Evolutionary conservation across 805 yeast genomes (phyloP), one percentile per base, ranked within the genome.

Genomic region (Zygosaccharomyces bailii): DNA sequence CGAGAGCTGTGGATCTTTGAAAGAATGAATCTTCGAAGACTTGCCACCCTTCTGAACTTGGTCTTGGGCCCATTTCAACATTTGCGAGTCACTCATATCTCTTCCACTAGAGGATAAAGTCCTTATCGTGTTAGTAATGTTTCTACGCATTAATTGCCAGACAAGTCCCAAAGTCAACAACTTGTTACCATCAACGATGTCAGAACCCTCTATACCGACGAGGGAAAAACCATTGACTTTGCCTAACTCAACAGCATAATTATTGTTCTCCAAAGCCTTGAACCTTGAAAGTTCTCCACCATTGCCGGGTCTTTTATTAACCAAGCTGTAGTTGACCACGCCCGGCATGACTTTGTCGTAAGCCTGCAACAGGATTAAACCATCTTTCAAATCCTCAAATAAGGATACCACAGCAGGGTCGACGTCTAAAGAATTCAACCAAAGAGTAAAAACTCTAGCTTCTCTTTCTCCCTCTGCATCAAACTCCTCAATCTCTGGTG

Each of bases 401-500:
- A 93, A 71, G 11, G 85, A 81, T 40, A 88, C 88, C 48, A 93
- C 91, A 19, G 96, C 86, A 20, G 98, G 97, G 51, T 90, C 93
- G 11, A 93, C 98, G 54, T 93, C 98, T 58, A 93, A 76, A 1
- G 96, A 88, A 69, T 93, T 93, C 62, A 93, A 79, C 99, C 99
- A 93, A 60, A 93, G 72, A 4, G 99, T 93, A 70, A 93, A 93
- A 9, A 93, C 99, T 67, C 99, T 80, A 2, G 99, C 99, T 71
- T 93, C 99, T 71, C 99, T 86, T 71, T 93, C 99, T 51, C 99
- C 99, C 70, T 93, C 99, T 19, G 99, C 99, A 65, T 93, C 99
- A 60, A 93, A 93, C 55, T 88, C 98, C 71, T 93, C 99, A 56
- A 93, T 87, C 63, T 90, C 98, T 21, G 93, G 86, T 57, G 82